phyloP scores from a whole-genome alignment of 2,329 filamentous ascomycete species.

The Fusarium devonianum region DNA sequence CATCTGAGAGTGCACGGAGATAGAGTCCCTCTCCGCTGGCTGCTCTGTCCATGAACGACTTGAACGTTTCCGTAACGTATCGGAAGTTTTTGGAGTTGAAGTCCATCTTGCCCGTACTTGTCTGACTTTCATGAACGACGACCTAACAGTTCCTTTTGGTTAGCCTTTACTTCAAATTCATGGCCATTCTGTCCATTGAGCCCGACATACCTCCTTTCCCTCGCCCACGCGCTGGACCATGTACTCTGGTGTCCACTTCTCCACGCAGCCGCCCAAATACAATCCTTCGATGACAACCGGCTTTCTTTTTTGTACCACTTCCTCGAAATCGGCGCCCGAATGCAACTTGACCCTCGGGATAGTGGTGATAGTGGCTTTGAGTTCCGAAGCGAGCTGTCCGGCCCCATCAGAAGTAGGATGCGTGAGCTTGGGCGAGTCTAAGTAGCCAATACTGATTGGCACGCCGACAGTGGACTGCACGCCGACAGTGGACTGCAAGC shows the following conservation, averaged over 20 bases:
- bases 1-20: constrained; percentile 76
- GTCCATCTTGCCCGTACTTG: constrained; percentile 69
- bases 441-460: constrained; percentile 23
- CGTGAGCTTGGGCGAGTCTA: constrained; percentile 42
- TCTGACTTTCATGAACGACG: constrained; percentile 73
- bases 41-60: constrained; percentile 69
- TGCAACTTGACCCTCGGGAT: constrained; percentile 63
- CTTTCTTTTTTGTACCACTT: constrained; percentile 62
- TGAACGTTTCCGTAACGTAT: constrained; percentile 74
- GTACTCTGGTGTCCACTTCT: constrained; percentile 73
- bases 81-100: constrained; percentile 85
- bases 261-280: constrained; percentile 71
- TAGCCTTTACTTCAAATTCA: neutral
- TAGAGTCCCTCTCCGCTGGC: constrained; percentile 71
- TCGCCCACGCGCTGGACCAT: constrained; percentile 67
- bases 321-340: constrained; percentile 64
- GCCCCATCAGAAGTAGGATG: constrained; percentile 15
- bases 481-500: neutral
- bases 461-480: neutral
- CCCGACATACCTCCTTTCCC: constrained; percentile 62
- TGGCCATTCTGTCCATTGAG: neutral
- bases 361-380: constrained; percentile 33
- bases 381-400: neutral
- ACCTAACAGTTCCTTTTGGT: constrained; percentile 55
- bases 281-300: constrained; percentile 69